phyloP scores from a whole-genome alignment of 192 early-diverging fungal genomes.

The Backusella westeae region DNA sequence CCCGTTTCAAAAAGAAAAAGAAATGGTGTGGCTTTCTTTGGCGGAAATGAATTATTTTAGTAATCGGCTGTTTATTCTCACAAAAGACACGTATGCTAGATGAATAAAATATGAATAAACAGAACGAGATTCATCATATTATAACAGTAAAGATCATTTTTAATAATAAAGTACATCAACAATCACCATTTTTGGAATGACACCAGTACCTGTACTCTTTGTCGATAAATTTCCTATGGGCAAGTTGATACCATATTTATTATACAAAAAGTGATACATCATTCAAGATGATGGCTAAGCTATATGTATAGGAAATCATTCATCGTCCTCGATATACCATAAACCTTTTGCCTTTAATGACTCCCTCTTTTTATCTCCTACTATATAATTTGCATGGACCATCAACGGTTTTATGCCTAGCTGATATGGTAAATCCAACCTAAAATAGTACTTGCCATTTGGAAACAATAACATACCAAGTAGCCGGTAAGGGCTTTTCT shows the following conservation, averaged over 20 bases:
- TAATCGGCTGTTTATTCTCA: not conserved
- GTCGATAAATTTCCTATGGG: not conserved
- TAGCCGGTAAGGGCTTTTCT: conserved; percentile 14
- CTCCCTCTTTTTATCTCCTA: conserved; percentile 28
- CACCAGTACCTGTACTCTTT: no score
- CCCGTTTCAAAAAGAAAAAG: not conserved
- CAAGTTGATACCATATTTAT: not conserved
- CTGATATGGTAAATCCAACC: conserved; percentile 14
- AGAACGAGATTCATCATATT: not conserved
- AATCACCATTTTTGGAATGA: not conserved
- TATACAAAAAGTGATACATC: not conserved
- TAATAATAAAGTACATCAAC: not conserved
- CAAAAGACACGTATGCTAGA: not conserved
- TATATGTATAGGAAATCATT: not conserved
- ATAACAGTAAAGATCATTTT: not conserved
- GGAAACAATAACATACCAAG: conserved; percentile 34
- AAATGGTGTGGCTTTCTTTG: not conserved
- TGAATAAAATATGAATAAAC: not conserved
- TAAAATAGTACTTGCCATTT: conserved; percentile 35
- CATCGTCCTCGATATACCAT: conserved; percentile 29
- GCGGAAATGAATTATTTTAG: not conserved
- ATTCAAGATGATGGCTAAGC: not conserved
- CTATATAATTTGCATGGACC: conserved; percentile 38
- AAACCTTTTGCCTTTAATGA: conserved; percentile 25
- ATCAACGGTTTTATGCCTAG: conserved; percentile 33